Conservation (phyloP, 768 basidiomycete species). For the Tulasnella calospora region DNA sequence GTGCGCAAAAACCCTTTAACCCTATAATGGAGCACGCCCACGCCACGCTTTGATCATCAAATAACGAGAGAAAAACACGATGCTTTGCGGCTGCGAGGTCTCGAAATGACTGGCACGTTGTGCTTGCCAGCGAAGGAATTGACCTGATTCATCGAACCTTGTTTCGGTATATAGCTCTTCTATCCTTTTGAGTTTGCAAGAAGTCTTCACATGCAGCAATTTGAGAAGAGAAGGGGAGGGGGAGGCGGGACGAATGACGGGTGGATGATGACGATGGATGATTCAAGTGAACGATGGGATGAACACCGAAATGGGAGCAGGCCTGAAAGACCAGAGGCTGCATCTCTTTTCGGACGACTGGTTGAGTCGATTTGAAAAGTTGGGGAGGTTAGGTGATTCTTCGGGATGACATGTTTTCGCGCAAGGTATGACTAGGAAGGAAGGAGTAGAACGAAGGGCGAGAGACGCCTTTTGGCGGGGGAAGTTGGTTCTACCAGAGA, state of each 20-base stretch:
- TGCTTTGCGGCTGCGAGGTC: neutral
- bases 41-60: neutral
- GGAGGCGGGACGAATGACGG: neutral
- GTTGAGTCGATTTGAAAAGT: neutral
- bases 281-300: neutral
- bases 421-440: neutral
- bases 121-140: neutral
- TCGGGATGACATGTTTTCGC: neutral
- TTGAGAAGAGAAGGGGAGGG: neutral
- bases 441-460: neutral
- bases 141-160: neutral
- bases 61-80: neutral
- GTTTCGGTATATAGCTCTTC: neutral
- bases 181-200: neutral
- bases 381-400: neutral
- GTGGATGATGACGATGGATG: neutral
- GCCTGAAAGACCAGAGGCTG: neutral
- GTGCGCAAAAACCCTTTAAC: neutral
- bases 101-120: constrained; percentile 3
- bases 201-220: neutral
- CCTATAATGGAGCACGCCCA: neutral
- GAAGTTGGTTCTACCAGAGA: neutral
- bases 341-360: neutral
- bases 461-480: too few species aligned
- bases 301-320: neutral